Evolutionary conservation across 2,329 filamentous ascomycete genomes (phyloP), one percentile per base, ranked within the genome.

Genomic region (Fusarium virguliforme): DNA sequence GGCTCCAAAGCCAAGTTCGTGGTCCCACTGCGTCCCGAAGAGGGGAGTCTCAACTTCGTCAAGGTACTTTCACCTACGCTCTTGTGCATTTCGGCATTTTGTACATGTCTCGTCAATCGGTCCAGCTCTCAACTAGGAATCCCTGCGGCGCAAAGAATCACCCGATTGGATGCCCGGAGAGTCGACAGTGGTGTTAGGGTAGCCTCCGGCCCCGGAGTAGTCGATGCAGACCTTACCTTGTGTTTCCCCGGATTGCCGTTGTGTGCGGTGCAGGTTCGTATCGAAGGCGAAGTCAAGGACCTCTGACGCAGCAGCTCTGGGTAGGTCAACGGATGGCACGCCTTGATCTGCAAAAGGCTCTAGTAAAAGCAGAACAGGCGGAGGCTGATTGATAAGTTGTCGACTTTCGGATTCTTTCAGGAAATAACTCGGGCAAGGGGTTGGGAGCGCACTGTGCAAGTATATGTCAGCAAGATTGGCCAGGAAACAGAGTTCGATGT

Each of bases 251-350:
- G n/a, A n/a, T n/a, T 30, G 32, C 6, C 62, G 35, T 4, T 13
- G 5, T 15, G 30, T 9, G 0, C 28, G 3, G 4, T 51, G 43
- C 6, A 62, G 41, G 60, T 64, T 62, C 10, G 48, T 32, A 24
- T 69, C 64, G 7, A 69, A 69, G 9, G 55, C 15, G 2, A 69
- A 61, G n/a, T 67, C 60, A 22, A 64, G 58, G 0, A 69, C 38
- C 15, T 58, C 18, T 35, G 63, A 65, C 1, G 58, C 62, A 22
- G 37, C 34, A 40, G 32, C 53, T 37, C 53, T 26, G 24, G 34
- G 32, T 2, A 22, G 28, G 12, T 37, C 10, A 12, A 15, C 24
- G 32, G 24, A 32, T 12, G 53, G 53, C 6, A 56, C 8, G 35
- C 18, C 40, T 40, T 56, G 32, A 22, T 56, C 53, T 7, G 8